phyloP scores from a whole-genome alignment of 1,284 basidiomycete species.

The Cerioporus squamosus region DNA sequence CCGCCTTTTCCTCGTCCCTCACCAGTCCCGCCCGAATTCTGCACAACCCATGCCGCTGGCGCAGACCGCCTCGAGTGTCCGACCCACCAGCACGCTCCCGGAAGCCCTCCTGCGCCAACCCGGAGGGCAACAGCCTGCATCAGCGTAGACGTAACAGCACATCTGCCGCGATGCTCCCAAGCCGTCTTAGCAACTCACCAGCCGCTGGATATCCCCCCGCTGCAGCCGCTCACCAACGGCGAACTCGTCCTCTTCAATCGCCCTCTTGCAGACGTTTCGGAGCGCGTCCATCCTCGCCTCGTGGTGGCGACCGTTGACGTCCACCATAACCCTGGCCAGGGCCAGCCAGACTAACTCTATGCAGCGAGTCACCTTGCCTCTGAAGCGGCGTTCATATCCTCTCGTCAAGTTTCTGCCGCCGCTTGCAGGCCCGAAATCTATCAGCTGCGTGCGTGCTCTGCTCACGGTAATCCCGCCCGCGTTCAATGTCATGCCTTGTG shows the following conservation, averaged over 20 bases:
- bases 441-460: too few species aligned
- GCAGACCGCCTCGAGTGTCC: too few species aligned
- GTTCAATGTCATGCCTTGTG: too few species aligned
- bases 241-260: not conserved
- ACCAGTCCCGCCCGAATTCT: not conserved
- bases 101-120: too few species aligned
- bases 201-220: too few species aligned
- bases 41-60: not conserved
- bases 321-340: slow-evolving; percentile 1
- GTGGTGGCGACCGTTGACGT: slow-evolving; percentile 14
- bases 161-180: too few species aligned
- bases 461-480: too few species aligned
- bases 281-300: slow-evolving; percentile 8
- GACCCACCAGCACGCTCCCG: too few species aligned
- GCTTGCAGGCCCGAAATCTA: too few species aligned
- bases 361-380: slow-evolving; percentile 1
- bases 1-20: not conserved
- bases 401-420: not conserved
- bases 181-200: too few species aligned
- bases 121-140: too few species aligned
- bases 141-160: too few species aligned
- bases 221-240: not conserved
- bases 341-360: slow-evolving; percentile 9
- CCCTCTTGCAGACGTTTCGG: slow-evolving; percentile 1
- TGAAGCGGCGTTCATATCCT: not conserved